Base-by-base conservation (phyloP, 2,329 filamentous ascomycete species). In the Sporothrix dimorphospora region DNA sequence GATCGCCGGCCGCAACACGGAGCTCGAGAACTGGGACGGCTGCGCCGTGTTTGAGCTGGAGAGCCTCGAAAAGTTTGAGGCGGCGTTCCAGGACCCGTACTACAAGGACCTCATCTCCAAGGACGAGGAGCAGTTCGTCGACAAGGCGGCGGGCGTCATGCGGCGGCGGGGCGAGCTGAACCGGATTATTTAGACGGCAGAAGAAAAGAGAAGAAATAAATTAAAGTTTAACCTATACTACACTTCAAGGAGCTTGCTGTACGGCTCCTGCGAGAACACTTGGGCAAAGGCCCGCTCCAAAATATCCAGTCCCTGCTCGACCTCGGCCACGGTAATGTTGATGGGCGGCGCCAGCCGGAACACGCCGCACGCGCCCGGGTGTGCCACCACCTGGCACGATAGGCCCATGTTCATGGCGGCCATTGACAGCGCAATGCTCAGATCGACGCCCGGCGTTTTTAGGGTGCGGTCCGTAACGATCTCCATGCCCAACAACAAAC, bases 401-500 rank as follows among this genome's bases (percentile, higher is more conserved):
- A 90, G 76, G 0, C 88, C 88, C 21, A 86, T 76, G 55, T 84
- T 82, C 75, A 73, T 51, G 47, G 73, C 73, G 12, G 53, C 30
- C 4, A 57, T 67, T 1, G 70, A 51, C 4, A 90, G 80, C 0
- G 75, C 75, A 72, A 82, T 80, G 0, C 85, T 87, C 30, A 90
- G 77, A 4, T 86, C 53, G 24, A 55, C 53, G 11, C 53, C 53
- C 11, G 53, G 53, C 3, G 53, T 59, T 9, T 59, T 59, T 14
- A 3, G 27, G 3, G 3, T 12, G 30, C 19, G 14, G 55, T 59
- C 55, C 4, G 55, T 40, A 40, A 91, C 85, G 74, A 90, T 88
- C 78, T 90, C 88, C 8, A 89, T 79, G 1, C 87, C 88, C 0
- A 83, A 83, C 82, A 90, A 85, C 9, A 90, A 80, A 0, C 88